A percentile compares a stretch with the other conserved stretches of the same genome.
These are phyloP conservation scores for Allantophomopsis lycopodina DNA, from an alignment of 2,329 filamentous ascomycete species.

Conservation along the genomic window DNA sequence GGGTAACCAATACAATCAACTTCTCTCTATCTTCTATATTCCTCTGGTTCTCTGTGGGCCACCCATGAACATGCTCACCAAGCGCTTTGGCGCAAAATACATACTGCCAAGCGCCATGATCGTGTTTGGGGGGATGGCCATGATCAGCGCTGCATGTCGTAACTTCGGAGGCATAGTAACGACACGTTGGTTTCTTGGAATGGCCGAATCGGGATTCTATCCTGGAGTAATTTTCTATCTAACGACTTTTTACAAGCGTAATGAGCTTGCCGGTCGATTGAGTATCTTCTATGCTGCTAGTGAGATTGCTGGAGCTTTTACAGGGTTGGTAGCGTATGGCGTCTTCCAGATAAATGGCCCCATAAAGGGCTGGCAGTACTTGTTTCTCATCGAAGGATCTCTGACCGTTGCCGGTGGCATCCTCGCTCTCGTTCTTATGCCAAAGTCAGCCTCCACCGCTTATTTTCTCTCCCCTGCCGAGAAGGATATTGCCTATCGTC, in stretches of 20 bases:
- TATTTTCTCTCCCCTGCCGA: slow-evolving; percentile 53
- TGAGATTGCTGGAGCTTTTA: slow-evolving; percentile 44
- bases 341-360: slow-evolving; percentile 30
- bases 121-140: slow-evolving; percentile 33
- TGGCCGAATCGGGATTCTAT: slow-evolving; percentile 36
- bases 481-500: slow-evolving; percentile 52
- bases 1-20: slow-evolving; percentile 51
- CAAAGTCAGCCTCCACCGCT: slow-evolving; percentile 47
- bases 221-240: slow-evolving; percentile 42
- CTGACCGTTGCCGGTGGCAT: slow-evolving; percentile 8
- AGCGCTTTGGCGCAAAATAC: slow-evolving; percentile 50
- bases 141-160: slow-evolving; percentile 29
- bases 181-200: slow-evolving; percentile 33
- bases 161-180: slow-evolving; percentile 32
- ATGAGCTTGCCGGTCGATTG: slow-evolving; percentile 42
- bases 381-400: slow-evolving; percentile 40
- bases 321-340: slow-evolving; percentile 37
- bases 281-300: slow-evolving; percentile 45
- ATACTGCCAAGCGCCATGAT: slow-evolving; percentile 51
- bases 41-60: slow-evolving; percentile 61
- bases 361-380: slow-evolving; percentile 42
- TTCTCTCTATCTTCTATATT: slow-evolving; percentile 61
- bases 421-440: slow-evolving; percentile 49
- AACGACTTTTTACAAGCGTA: slow-evolving; percentile 48
- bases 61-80: slow-evolving; percentile 51